These are phyloP conservation scores for Boletus edulis DNA, from an alignment of 768 basidiomycete genomes.

Conservation along the genomic window DNA sequence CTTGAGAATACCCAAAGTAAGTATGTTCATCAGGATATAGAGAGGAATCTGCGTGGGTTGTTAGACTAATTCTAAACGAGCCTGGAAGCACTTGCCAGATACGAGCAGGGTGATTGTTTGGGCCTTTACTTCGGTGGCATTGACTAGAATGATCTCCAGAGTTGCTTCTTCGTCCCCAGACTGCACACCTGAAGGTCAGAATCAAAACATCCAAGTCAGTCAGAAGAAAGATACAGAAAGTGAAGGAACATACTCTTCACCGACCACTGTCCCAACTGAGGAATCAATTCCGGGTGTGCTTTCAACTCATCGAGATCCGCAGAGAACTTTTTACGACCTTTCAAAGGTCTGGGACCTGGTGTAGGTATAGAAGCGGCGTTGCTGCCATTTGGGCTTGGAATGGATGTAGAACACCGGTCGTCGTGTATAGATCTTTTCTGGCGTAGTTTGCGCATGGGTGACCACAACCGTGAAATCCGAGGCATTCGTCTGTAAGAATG, in stretches of 20 bases:
- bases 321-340: conserved; percentile 54
- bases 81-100: conserved; percentile 39
- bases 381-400: neutral
- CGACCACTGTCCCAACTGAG: conserved; percentile 36
- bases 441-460: no score
- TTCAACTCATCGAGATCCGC: conserved; percentile 55
- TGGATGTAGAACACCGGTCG: no score
- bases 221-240: neutral
- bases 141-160: conserved; percentile 47
- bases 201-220: neutral
- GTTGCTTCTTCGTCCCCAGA: conserved; percentile 64
- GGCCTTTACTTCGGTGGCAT: neutral
- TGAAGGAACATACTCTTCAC: conserved; percentile 39
- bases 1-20: conserved; percentile 54
- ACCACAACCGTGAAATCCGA: no score
- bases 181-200: conserved; percentile 38
- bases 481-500: no score
- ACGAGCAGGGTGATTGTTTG: conserved; percentile 42
- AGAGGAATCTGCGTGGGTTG: conserved; percentile 50
- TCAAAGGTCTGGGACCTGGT: conserved; percentile 29
- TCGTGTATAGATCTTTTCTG: no score
- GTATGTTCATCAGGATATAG: conserved; percentile 63
- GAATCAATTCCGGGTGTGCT: conserved; percentile 35
- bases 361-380: neutral
- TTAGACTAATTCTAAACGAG: neutral